Base-by-base conservation (phyloP, 1,139 yeast genomes). In the Kodamaea sp. region DNA sequence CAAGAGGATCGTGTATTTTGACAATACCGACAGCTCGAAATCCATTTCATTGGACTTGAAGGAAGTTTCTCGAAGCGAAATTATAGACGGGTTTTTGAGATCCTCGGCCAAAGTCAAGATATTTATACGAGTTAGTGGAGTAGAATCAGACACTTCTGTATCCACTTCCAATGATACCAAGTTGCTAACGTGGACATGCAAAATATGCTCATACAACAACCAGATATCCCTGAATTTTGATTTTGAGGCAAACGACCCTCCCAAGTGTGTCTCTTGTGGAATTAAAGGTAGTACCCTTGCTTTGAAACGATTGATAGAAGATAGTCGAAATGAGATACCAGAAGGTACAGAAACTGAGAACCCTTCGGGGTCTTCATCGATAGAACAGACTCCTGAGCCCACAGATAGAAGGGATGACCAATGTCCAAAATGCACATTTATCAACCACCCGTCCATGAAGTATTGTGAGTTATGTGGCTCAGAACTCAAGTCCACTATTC, bases 401-500 rank as follows among this genome's bases (percentile, higher is more conserved):
- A 22, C 37, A 3, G 37, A 31, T 11, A 24, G 37, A 15, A n/a
- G 64, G 32, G 70, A 76, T 35, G 66, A 71, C 26, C 70, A 71
- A 31, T 92, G 98, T 47, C 81, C 89, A 0, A 70, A 74, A 28
- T 92, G 97, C 51, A 92, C 97, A 0, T 92, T 90, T 51, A 65
- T 78, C 11, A 92, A 92, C 54, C 96, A 90, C 56, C 85, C 90
- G 0, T 77, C 86, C 4, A 64, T 92, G 67, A 64, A 72, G 30
- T 71, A 68, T 43, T 92, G 98, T 57, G 98, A 92, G 57, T 74
- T 92, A 55, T 92, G 97, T 62, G 96, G 96, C 0, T 67, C 83
- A 0, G 70, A 73, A 29, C 62, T 86, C 28, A 50, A 46, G 31
- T 46, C 59, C 1, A 37, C 37, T 4, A 20, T 59, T 5, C 56